A percentile compares a stretch with the other conserved stretches of the same genome.
Evolutionary conservation across 2,329 filamentous ascomycete genomes (phyloP).

Genomic region (Penicillium sp.): DNA sequence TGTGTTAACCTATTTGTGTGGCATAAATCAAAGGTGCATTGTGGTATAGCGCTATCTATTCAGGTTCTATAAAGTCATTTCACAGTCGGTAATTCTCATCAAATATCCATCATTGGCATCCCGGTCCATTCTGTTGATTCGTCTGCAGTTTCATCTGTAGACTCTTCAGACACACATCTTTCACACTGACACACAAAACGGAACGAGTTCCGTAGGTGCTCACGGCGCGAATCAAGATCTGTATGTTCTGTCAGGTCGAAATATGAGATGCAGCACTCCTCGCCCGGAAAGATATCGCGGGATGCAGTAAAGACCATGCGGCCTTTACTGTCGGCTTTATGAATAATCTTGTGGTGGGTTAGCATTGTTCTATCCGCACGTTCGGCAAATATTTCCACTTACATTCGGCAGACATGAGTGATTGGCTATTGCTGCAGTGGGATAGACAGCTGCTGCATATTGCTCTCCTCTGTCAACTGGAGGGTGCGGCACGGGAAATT

Average conservation of each 20-base stretch:
- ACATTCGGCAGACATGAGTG: conserved; percentile 28
- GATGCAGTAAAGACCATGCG: conserved; percentile 34
- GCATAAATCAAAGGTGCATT: neutral
- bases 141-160: neutral
- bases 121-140: conserved; percentile 17
- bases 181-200: conserved; percentile 32
- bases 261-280: conserved; percentile 38
- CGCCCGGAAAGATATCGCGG: conserved; percentile 28
- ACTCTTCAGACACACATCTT: conserved; percentile 27
- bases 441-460: conserved; percentile 26
- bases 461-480: conserved; percentile 21
- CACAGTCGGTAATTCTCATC: neutral
- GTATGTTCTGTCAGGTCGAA: conserved; percentile 29
- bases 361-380: neutral
- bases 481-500: conserved; percentile 13
- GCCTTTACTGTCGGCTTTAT: conserved; percentile 31
- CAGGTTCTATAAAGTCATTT: neutral
- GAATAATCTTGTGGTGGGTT: conserved; percentile 23
- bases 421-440: conserved; percentile 25
- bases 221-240: conserved; percentile 22
- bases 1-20: neutral
- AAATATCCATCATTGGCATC: conserved; percentile 21
- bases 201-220: conserved; percentile 28
- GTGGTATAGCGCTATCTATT: conserved; percentile 1
- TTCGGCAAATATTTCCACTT: neutral